Evolutionary conservation across 768 basidiomycete genomes (phyloP), one percentile per base, ranked within the genome.

Genomic region (Leucosporidium scottii): DNA sequence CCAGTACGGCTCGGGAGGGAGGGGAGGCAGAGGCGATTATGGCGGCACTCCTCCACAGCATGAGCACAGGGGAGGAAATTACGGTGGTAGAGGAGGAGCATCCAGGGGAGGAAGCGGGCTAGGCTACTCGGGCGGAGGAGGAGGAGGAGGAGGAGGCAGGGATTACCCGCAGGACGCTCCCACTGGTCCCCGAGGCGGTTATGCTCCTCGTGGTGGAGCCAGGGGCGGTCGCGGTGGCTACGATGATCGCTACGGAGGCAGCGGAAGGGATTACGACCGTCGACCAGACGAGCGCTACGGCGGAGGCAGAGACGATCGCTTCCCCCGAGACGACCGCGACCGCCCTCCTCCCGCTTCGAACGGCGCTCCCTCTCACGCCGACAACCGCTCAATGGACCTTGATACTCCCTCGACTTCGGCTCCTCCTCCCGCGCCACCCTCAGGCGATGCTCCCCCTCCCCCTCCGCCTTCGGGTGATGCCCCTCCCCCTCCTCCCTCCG

Each of bases 241-340:
- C 9, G 57, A 58, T 12, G 23, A 23, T 18, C 34, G 34, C 18
- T 34, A 36, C 2, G 57, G 57, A 10, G 57, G 57, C 1, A 44
- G 15, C 15, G 39, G 39, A 44, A 30, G 57, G 30, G 57, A 58
- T 15, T 39, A 12, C 27, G 66, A 74, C 55, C 48, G 71, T 48
- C 44, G 64, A 21, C 78, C 80, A 31, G 82, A 82, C 70, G 77
- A 77, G 69, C 81, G 83, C 59, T 82, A 83, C 53, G 77, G 30
- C 1, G 30, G 55, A 31, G 30, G 55, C 20, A 36, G 82, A 65
- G 74, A 81, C 68, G 62, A 63, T 17, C 56, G 49, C n/a, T 49
- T 53, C 50, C 27, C 36, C 49, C 66, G 70, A 18, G 44, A 61
- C 58, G 64, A 64, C 36, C 39, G 50, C 34, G 57, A 58, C 39